Evolutionary conservation across 2,329 filamentous ascomycete genomes (phyloP), one percentile per base, ranked within the genome.

Genomic region (Geosmithia putterillii): DNA sequence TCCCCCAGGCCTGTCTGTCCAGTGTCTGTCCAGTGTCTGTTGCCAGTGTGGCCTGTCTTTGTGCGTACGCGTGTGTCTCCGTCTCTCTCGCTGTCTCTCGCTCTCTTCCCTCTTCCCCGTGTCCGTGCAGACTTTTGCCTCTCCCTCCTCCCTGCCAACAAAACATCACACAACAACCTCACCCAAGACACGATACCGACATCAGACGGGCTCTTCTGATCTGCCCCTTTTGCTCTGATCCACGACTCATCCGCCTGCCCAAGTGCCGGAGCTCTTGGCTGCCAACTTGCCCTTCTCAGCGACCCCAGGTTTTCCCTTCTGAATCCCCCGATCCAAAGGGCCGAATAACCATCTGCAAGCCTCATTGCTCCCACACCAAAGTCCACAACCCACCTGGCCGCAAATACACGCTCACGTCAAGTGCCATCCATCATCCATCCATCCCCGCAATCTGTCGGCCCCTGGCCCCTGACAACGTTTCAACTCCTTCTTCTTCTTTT

Each of bases 301-400:
- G 9, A 40, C 40, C 20, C 41, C 41, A 38, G 37, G 37, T 15
- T 39, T 20, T 37, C n/a, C 35, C 35, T 18, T 20, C 3, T 20
- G 18, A 18, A 15, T 20, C 5, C 7, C 37, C 39, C 39, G 21
- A 18, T 41, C 22, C 22, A 59, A 61, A 61, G 58, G 58, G 56
- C 58, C 58, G 58, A 60, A 60, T 61, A 59, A 54, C 53, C n/a
- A 52, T 51, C 57, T 58, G 57, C 55, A 56, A 51, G 51, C 51
- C 48, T 50, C 47, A 44, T 48, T 42, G 44, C 45, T 46, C 38
- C 51, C 45, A 42, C 51, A 47, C 45, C 28, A 32, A 9, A 32
- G 4, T 12, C 28, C 28, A 4, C 6, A 3, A 32, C 28, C 28
- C 10, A 32, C 28, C 10, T 32, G 28, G 28, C 28, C 28, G 28